Evolutionary conservation across 2,329 filamentous ascomycete genomes (phyloP).

Genomic region (Beauveria sp.): DNA sequence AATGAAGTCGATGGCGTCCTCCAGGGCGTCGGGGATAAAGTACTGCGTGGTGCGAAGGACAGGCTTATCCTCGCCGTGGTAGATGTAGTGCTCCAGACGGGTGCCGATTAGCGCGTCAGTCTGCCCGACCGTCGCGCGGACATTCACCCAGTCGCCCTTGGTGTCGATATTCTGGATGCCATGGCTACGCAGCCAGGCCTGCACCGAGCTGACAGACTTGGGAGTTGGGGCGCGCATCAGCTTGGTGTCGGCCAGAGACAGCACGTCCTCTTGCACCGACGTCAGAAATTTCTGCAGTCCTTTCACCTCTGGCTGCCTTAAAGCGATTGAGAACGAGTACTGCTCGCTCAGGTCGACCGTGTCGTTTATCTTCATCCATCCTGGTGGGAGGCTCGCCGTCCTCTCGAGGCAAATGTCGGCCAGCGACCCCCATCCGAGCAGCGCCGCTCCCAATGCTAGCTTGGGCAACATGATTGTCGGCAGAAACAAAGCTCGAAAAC

Average conservation of each 20-base stretch:
- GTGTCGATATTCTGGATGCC: slow-evolving; percentile 26
- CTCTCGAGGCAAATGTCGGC: slow-evolving; percentile 9
- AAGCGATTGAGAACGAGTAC: slow-evolving; percentile 12
- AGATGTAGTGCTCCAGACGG: slow-evolving; percentile 34
- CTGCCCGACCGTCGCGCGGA: slow-evolving; percentile 31
- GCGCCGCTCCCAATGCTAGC: slow-evolving; percentile 2
- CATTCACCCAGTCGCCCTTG: slow-evolving; percentile 34
- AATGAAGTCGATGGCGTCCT: slow-evolving; percentile 35
- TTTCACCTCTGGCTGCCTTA: slow-evolving; percentile 13
- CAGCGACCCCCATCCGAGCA: slow-evolving; percentile 5
- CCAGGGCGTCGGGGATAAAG: slow-evolving; percentile 32
- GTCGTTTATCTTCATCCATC: slow-evolving; percentile 16
- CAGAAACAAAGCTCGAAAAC: not conserved
- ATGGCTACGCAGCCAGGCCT: slow-evolving; percentile 33
- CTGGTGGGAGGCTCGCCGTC: slow-evolving; percentile 3
- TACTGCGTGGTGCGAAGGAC: slow-evolving; percentile 39
- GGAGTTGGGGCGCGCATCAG: slow-evolving; percentile 28
- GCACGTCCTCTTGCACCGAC: slow-evolving; percentile 20
- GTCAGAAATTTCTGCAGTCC: slow-evolving; percentile 13
- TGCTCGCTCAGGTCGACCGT: slow-evolving; percentile 17
- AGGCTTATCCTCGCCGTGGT: slow-evolving; percentile 20
- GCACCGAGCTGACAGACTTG: slow-evolving; percentile 28
- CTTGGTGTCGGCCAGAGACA: slow-evolving; percentile 29
- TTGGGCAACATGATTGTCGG: not conserved
- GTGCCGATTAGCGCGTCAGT: slow-evolving; percentile 35